Evolutionary conservation across 495 filamentous ascomycete species (phyloP), one percentile per base, ranked within the genome.

Genomic region (Penicillium paradoxum): DNA sequence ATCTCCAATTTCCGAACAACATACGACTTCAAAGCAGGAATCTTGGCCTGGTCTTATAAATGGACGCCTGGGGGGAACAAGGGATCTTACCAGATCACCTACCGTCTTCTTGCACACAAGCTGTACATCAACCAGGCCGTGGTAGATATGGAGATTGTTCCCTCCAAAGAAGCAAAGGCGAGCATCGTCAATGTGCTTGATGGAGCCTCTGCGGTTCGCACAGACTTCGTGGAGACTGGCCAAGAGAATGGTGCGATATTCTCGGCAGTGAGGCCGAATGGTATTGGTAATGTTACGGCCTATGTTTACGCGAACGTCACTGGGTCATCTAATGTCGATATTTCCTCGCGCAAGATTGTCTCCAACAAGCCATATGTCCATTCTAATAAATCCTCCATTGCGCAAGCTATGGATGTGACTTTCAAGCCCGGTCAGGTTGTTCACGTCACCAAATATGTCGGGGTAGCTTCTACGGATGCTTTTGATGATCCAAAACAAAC

Each of bases 1-100:
- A 77, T 91, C 43, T 79, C 74, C 13, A 62, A 78, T 39, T 91
- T 85, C 70, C 57, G 58, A n/a, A 83, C 85, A 0, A 79, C 75
- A 0, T 78, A 87, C 25, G 77, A 86, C 53, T 82, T 85, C 57
- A 79, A 80, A 49, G 72, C 77, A 19, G 88, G 85, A 5, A 52
- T 86, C 29, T 67, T 83, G 45, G 77, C 72, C 2, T 90, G 87
- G 80, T 69, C 68, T 1, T 87, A 87, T 52, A 81, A 64, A 18
- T 91, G 88, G 88, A 79, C 73, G 2, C 88, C 87, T 2, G 53
- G 57, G 6, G 70, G 72, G 11, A 57, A 66, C 45, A 79, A 64
- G 42, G 69, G 71, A 1, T 73, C 76, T 0, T 83, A 80, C 52
- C 63, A 78, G 15, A 70, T 89, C 39, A 73, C 64, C 13, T 87